A percentile compares a stretch with the other conserved stretches of the same genome.
Evolutionary conservation across 176 grass and related monocot species (phyloP).

Genomic region (Melocanna baccifera): DNA sequence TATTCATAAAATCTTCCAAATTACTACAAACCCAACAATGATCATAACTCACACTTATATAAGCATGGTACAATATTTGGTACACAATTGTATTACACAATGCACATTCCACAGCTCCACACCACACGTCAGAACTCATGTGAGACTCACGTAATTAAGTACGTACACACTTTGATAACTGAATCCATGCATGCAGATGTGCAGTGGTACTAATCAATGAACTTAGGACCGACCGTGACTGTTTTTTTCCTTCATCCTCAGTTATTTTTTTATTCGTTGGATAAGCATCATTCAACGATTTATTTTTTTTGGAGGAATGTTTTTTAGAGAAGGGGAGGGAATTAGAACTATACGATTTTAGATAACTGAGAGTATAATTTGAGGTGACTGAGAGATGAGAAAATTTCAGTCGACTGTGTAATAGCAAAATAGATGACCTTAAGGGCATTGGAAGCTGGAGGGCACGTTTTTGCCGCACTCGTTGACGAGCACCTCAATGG

Average conservation of each 20-base stretch:
- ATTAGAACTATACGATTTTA: too few relatives aligned
- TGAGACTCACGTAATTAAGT: neutral
- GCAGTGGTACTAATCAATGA: neutral
- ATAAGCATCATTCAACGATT: too few relatives aligned
- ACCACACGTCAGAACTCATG: neutral
- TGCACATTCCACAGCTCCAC: neutral
- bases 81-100: slow-evolving; percentile 24
- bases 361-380: too few relatives aligned
- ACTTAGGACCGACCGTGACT: too few relatives aligned
- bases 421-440: too few relatives aligned
- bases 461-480: slow-evolving; percentile 76
- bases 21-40: neutral
- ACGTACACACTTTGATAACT: neutral
- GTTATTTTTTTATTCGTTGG: too few relatives aligned
- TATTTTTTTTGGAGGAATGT: too few relatives aligned
- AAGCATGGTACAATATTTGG: neutral
- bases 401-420: too few relatives aligned
- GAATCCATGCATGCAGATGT: slow-evolving; percentile 28
- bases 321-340: too few relatives aligned
- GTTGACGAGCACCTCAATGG: slow-evolving; percentile 75
- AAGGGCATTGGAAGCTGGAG: slow-evolving; percentile 61
- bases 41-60: neutral
- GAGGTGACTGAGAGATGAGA: too few relatives aligned
- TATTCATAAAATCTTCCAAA: slow-evolving; percentile 15
- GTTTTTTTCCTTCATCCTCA: too few relatives aligned